Conservation (phyloP, 1,284 basidiomycete species). For the Coniferiporia weirii region DNA sequence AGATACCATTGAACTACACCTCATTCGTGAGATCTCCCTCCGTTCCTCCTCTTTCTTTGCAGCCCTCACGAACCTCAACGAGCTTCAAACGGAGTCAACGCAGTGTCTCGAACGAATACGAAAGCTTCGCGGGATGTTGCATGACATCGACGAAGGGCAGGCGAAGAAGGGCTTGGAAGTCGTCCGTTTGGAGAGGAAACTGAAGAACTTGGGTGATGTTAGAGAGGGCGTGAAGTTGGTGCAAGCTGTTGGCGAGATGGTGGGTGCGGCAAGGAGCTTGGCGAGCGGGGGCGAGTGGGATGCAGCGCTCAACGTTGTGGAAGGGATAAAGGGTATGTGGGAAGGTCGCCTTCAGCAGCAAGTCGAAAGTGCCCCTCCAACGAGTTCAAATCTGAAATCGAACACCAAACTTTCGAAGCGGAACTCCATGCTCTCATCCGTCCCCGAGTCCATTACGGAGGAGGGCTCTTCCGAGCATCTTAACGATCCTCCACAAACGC, state of each 20-base stretch:
- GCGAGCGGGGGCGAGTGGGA: slow-evolving; percentile 82
- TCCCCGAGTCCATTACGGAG: slow-evolving; percentile 30
- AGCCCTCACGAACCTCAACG: slow-evolving; percentile 90
- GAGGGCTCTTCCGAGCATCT: slow-evolving; percentile 14
- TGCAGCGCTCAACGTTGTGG: slow-evolving; percentile 73
- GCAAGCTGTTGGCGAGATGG: slow-evolving; percentile 70
- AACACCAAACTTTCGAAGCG: slow-evolving; percentile 10
- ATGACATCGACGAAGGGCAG: slow-evolving; percentile 72
- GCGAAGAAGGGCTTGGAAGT: slow-evolving; percentile 76
- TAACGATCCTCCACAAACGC: slow-evolving; percentile 8
- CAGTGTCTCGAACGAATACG: slow-evolving; percentile 77
- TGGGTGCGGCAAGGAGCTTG: slow-evolving; percentile 62
- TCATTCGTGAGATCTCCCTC: slow-evolving; percentile 87
- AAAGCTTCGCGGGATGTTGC: slow-evolving; percentile 66
- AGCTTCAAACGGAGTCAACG: slow-evolving; percentile 84
- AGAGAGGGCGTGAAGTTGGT: slow-evolving; percentile 63
- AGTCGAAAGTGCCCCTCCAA: neutral
- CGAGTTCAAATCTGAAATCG: slow-evolving; percentile 13
- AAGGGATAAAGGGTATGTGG: slow-evolving; percentile 71
- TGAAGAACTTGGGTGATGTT: slow-evolving; percentile 57
- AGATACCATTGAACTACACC: slow-evolving; percentile 92
- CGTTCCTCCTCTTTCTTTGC: slow-evolving; percentile 95
- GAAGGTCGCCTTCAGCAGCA: slow-evolving; percentile 23
- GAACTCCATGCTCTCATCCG: slow-evolving; percentile 26
- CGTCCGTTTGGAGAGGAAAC: slow-evolving; percentile 59